Percentiles rank a stretch among this genome's conserved stretches.
These are phyloP conservation scores for Chondrostereum purpureum DNA, from an alignment of 1,284 basidiomycete species.

Conservation along the genomic window DNA sequence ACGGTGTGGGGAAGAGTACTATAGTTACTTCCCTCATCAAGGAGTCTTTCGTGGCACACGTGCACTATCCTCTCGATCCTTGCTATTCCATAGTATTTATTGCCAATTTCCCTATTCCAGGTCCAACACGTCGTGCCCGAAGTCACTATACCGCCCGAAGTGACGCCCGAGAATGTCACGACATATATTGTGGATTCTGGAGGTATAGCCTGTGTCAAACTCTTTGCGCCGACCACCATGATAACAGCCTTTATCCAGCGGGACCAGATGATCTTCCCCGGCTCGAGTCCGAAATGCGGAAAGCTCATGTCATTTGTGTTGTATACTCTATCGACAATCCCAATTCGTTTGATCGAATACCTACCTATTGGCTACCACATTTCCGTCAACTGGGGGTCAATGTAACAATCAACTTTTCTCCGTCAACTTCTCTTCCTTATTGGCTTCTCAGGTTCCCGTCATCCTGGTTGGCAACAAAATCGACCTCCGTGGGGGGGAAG, in stretches of 20 bases:
- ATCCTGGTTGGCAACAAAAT: constrained; percentile 99
- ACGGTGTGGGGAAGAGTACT: constrained; percentile 91
- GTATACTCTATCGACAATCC: constrained; percentile 96
- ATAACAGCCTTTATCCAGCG: constrained; percentile 35
- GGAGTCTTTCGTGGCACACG: constrained; percentile 86
- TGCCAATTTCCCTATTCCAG: constrained; percentile 32
- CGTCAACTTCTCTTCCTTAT: not conserved
- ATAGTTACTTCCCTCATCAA: constrained; percentile 95
- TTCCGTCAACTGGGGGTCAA: constrained; percentile 95
- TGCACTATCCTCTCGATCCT: constrained; percentile 30
- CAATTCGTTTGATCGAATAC: constrained; percentile 93
- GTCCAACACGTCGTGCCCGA: constrained; percentile 91
- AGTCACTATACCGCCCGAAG: constrained; percentile 93
- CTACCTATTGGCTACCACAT: constrained; percentile 98
- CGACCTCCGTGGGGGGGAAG: constrained; percentile 86
- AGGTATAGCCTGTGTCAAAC: constrained; percentile 43
- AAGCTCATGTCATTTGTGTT: constrained; percentile 96
- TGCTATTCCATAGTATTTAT: constrained; percentile 10
- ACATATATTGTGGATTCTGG: constrained; percentile 95
- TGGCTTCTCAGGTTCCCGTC: constrained; percentile 73
- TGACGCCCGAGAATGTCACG: constrained; percentile 92
- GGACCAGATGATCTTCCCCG: constrained; percentile 78
- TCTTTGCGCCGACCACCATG: constrained; percentile 12
- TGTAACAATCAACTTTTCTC: constrained; percentile 37
- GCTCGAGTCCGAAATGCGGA: constrained; percentile 90